Evolutionary conservation across 768 basidiomycete genomes (phyloP).

Genomic region (Tulasnella sp.): DNA sequence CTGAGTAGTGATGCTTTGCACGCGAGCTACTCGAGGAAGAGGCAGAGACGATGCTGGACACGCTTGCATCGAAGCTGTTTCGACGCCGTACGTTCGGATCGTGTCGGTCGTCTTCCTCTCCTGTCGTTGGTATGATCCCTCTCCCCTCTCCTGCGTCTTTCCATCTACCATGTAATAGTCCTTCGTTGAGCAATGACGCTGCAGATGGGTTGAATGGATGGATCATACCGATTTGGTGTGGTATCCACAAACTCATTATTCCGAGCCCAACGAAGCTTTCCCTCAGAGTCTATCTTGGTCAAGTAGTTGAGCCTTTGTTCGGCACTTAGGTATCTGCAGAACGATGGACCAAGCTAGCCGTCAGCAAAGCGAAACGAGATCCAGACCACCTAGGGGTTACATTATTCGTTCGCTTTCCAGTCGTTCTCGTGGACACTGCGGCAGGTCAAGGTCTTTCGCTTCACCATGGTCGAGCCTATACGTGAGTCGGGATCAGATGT

Average conservation of each 20-base stretch:
- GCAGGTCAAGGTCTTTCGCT: slow-evolving; percentile 48
- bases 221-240: slow-evolving; percentile 34
- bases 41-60: slow-evolving; percentile 26
- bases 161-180: slow-evolving; percentile 35
- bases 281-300: slow-evolving; percentile 46
- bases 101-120: slow-evolving; percentile 26
- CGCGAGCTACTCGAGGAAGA: slow-evolving; percentile 22
- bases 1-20: slow-evolving; percentile 24
- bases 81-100: slow-evolving; percentile 22
- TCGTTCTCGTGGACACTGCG: slow-evolving; percentile 52
- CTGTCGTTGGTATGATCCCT: slow-evolving; percentile 42
- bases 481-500: neutral
- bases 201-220: neutral
- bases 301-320: slow-evolving; percentile 62
- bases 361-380: neutral
- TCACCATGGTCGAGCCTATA: slow-evolving; percentile 54
- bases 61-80: slow-evolving; percentile 27
- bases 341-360: neutral
- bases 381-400: neutral
- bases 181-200: neutral
- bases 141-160: slow-evolving; percentile 50
- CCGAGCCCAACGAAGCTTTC: slow-evolving; percentile 50
- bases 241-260: slow-evolving; percentile 55
- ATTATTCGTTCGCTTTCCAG: slow-evolving; percentile 45
- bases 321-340: slow-evolving; percentile 46